Conservation (phyloP, 208 protist genomes). For the Crithidia sp. region DNA sequence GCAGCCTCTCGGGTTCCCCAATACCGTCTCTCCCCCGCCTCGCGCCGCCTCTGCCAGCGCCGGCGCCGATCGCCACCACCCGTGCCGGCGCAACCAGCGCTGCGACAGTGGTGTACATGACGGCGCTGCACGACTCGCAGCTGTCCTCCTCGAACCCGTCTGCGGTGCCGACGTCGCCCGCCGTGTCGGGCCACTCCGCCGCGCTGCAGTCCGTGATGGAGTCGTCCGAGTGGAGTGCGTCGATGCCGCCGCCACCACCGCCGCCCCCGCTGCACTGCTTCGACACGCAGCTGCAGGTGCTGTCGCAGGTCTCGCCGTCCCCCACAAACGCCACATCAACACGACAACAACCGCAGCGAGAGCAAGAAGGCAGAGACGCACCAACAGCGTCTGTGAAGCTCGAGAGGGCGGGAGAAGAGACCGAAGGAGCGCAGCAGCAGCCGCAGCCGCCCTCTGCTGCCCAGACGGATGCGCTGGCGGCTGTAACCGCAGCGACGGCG, state of each 20-base stretch:
- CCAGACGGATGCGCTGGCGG: background rate
- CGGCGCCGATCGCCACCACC: background rate
- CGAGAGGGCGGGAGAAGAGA: too few relatives aligned
- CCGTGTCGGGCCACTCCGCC: slow-evolving; percentile 10
- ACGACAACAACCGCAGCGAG: background rate
- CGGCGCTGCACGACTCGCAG: background rate
- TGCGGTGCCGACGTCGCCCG: background rate
- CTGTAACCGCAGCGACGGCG: background rate
- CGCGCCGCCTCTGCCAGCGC: background rate
- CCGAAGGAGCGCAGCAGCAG: background rate
- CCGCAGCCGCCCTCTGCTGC: too few relatives aligned
- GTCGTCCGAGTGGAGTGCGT: slow-evolving; percentile 16
- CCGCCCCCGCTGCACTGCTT: slow-evolving; percentile 7
- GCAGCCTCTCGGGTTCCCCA: slow-evolving; percentile 6
- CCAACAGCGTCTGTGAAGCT: too few relatives aligned
- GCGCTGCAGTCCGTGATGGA: background rate
- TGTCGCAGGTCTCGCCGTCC: background rate
- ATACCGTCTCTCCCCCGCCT: background rate
- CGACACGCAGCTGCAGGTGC: slow-evolving; percentile 12
- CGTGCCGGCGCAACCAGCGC: background rate
- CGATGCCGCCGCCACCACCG: slow-evolving; percentile 13
- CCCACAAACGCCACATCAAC: too few relatives aligned
- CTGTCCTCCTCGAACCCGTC: background rate
- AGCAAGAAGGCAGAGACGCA: background rate
- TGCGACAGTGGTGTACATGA: background rate